A percentile compares a stretch with the other conserved stretches of the same genome.
These are phyloP conservation scores for Talaromyces marneffei DNA, from an alignment of 2,329 filamentous ascomycete species.

Conservation along the genomic window DNA sequence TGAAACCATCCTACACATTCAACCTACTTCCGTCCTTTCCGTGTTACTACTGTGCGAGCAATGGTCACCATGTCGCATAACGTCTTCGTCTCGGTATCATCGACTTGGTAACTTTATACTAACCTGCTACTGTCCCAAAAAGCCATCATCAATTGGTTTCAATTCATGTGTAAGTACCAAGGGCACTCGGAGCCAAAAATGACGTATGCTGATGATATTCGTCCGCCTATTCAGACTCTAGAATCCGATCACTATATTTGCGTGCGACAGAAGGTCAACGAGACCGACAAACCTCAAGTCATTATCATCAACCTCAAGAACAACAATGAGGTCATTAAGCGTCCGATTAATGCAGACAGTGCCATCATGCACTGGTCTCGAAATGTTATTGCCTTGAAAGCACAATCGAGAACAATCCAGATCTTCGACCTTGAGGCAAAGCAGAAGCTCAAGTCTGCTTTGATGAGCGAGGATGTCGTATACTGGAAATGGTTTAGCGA, in stretches of 20 bases:
- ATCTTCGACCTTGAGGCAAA: conserved; percentile 94
- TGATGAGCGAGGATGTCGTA: conserved; percentile 93
- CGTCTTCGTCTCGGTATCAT: not conserved
- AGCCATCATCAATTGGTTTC: conserved; percentile 73
- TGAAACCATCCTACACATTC: conserved; percentile 25
- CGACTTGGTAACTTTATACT: conserved; percentile 5
- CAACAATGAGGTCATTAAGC: conserved; percentile 86
- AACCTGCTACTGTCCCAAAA: conserved; percentile 16
- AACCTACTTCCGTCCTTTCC: conserved; percentile 16
- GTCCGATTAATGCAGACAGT: conserved; percentile 98
- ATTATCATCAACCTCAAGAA: conserved; percentile 98
- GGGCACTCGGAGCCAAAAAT: conserved; percentile 3
- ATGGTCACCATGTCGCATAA: conserved; percentile 1
- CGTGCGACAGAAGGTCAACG: conserved; percentile 87
- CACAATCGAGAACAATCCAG: conserved; percentile 87
- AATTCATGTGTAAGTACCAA: conserved; percentile 68
- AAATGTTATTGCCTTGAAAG: conserved; percentile 94
- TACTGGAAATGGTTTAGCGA: conserved; percentile 99
- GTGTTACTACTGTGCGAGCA: conserved; percentile 2
- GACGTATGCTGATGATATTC: conserved; percentile 23
- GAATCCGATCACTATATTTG: conserved; percentile 97
- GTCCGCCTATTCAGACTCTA: conserved; percentile 62
- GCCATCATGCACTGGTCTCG: conserved; percentile 98
- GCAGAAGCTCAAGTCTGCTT: conserved; percentile 91
- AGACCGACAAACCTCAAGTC: conserved; percentile 80